These are phyloP conservation scores for Picea glauca DNA, from an alignment of 75 land plant species.

Conservation along the genomic window DNA sequence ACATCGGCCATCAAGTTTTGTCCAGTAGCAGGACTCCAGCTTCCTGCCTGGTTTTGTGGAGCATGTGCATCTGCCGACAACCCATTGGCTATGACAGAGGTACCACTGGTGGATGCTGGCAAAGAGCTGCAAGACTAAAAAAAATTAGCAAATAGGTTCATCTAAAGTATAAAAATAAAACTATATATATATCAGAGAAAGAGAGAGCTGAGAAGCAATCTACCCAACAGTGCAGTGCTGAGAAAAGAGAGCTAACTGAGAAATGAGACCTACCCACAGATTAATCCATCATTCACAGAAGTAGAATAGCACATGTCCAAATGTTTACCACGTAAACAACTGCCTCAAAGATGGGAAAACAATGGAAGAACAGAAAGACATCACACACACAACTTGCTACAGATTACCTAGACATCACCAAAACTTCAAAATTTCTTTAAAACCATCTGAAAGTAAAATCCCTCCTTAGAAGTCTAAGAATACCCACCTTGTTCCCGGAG, in stretches of 20 bases:
- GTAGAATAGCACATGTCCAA: neutral
- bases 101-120: constrained; percentile 22
- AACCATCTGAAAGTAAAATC: neutral
- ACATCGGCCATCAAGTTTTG: constrained; percentile 3
- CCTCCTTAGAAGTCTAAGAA: neutral
- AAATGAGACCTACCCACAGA: too few species aligned
- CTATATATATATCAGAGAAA: neutral
- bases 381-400: too few species aligned
- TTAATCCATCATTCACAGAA: too few species aligned
- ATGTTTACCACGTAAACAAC: neutral
- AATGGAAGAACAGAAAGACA: neutral
- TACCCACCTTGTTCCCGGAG: neutral
- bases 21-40: constrained; percentile 1
- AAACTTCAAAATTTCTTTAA: neutral
- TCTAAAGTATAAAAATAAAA: neutral
- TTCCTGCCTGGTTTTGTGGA: neutral
- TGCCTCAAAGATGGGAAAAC: neutral
- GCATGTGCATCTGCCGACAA: constrained; percentile 3
- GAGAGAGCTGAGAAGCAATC: neutral
- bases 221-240: constrained; percentile 20
- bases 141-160: neutral
- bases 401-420: too few species aligned
- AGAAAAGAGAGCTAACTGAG: neutral
- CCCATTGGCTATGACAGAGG: constrained; percentile 11
- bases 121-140: constrained; percentile 25